A percentile compares a stretch with the other conserved stretches of the same genome.
phyloP scores from a whole-genome alignment of 306 rosid genomes.

The Lupinus albus region DNA sequence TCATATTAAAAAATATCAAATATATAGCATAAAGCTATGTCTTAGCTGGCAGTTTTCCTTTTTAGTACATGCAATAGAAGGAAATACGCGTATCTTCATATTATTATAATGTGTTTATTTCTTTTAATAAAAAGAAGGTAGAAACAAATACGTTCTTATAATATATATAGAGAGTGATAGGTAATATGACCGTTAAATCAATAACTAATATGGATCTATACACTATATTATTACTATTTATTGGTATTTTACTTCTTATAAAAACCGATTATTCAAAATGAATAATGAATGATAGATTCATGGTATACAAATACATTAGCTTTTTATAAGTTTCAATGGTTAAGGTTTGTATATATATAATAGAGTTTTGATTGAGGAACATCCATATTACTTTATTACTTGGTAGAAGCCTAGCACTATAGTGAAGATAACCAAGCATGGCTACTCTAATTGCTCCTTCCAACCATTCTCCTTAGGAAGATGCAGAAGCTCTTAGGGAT shows the following conservation, averaged over 20 bases:
- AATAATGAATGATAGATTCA: not conserved
- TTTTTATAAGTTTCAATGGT: too few relatives aligned
- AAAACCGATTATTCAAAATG: not conserved
- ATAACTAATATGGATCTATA: too few relatives aligned
- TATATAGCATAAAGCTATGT: too few relatives aligned
- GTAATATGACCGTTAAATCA: too few relatives aligned
- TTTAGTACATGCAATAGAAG: not conserved
- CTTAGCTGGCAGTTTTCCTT: too few relatives aligned
- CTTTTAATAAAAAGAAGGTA: not conserved
- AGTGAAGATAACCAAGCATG: constrained; percentile 40
- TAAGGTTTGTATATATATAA: not conserved
- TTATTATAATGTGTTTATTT: not conserved
- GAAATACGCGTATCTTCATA: not conserved
- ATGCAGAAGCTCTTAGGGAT: constrained; percentile 58
- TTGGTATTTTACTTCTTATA: not conserved
- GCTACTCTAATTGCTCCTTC: constrained; percentile 48
- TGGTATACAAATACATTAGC: not conserved
- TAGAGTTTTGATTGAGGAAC: not conserved
- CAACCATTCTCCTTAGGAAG: constrained; percentile 47
- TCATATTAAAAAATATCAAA: too few relatives aligned
- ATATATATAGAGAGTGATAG: too few relatives aligned
- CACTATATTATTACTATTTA: too few relatives aligned
- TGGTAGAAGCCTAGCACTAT: not conserved
- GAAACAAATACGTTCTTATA: too few relatives aligned
- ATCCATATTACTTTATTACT: too few relatives aligned